These are phyloP conservation scores for Vitis riparia DNA, from an alignment of 164 flowering plant genomes.

Conservation along the genomic window DNA sequence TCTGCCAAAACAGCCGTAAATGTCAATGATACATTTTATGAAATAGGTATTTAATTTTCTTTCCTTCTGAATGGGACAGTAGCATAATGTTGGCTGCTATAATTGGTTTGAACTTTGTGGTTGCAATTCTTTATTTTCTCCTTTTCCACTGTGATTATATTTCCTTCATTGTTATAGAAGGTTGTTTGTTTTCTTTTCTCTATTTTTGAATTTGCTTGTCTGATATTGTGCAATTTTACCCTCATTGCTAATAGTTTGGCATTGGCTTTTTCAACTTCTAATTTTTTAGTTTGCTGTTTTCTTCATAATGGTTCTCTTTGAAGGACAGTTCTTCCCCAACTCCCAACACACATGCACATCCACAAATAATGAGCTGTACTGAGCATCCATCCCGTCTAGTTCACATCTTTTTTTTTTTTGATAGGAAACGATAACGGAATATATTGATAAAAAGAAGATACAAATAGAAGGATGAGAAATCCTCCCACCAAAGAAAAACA, in stretches of 20 bases:
- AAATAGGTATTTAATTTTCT: conserved; percentile 54
- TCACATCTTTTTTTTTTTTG: no score
- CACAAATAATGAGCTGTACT: no score
- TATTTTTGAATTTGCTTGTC: background rate
- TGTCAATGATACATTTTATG: conserved; percentile 79
- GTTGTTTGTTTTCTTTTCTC: background rate
- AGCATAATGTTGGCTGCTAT: conserved; percentile 1
- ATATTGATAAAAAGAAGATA: no score
- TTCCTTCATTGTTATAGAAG: background rate
- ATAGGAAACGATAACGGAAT: no score
- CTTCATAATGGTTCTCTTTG: no score
- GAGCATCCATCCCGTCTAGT: no score
- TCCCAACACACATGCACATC: no score
- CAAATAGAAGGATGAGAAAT: no score
- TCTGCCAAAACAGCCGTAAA: conserved; percentile 83
- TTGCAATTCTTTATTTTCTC: background rate
- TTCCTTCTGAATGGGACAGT: background rate
- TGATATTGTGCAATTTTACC: background rate
- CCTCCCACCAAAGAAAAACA: no score
- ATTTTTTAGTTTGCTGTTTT: no score
- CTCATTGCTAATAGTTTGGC: background rate
- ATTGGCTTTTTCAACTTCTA: no score
- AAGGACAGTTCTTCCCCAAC: no score
- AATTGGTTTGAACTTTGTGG: background rate
- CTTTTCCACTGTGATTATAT: background rate